These are phyloP conservation scores for Perkinsela sp. DNA, from an alignment of 208 protist genomes.

Conservation along the genomic window DNA sequence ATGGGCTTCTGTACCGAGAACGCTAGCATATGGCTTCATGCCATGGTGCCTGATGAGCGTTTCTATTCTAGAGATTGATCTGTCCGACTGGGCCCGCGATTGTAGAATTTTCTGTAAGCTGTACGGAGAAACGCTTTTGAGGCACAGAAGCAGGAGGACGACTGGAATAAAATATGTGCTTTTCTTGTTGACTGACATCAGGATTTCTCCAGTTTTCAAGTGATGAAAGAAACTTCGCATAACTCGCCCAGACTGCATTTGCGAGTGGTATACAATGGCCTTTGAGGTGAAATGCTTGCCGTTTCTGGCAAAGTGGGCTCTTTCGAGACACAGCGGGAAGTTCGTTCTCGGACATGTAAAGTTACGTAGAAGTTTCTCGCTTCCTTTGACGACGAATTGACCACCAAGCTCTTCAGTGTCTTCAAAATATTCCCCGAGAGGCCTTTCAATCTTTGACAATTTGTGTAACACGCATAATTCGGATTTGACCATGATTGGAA, in stretches of 20 bases:
- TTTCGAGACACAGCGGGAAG: conserved; percentile 65
- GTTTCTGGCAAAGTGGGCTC: conserved; percentile 55
- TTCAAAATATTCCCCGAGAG: conserved; percentile 19
- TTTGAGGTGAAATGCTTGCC: conserved; percentile 76
- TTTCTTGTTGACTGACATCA: conserved; percentile 51
- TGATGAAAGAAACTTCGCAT: conserved; percentile 89
- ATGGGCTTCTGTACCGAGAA: conserved; percentile 33
- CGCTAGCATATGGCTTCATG: conserved; percentile 26
- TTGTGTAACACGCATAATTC: conserved; percentile 18
- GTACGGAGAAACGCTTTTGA: conserved; percentile 18
- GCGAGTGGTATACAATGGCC: conserved; percentile 75
- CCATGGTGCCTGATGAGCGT: conserved; percentile 56
- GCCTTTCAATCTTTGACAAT: conserved; percentile 10
- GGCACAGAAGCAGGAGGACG: conserved; percentile 23
- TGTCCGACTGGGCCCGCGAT: conserved; percentile 15
- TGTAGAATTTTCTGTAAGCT: conserved; percentile 30
- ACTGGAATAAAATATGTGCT: conserved; percentile 53
- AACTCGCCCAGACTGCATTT: conserved; percentile 63
- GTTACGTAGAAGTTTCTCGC: conserved; percentile 85
- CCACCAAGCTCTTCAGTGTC: conserved; percentile 85
- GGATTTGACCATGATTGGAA: conserved; percentile 47
- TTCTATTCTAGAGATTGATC: conserved; percentile 30
- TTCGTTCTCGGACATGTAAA: conserved; percentile 79
- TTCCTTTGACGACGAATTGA: conserved; percentile 94
- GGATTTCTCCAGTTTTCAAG: conserved; percentile 41